Conservation (phyloP, 2,329 filamentous ascomycete genomes). For the Ophiocordyceps camponoti-saundersi region DNA sequence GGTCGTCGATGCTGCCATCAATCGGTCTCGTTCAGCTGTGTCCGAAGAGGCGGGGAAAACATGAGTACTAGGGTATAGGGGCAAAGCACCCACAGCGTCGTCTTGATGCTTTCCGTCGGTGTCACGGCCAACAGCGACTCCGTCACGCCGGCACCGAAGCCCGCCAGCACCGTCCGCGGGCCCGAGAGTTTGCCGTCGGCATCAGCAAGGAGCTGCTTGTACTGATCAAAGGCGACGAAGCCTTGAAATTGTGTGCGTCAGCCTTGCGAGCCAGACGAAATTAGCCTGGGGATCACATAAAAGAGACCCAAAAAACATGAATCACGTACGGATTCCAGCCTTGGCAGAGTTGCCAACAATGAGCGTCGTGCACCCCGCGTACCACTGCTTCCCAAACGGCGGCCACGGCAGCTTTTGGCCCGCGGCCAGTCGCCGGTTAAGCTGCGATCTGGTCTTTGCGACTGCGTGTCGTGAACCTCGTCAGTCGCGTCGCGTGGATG, state of each 20-base stretch:
- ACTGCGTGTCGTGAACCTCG: constrained; percentile 27
- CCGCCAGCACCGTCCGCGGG: constrained; percentile 77
- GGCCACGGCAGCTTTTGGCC: constrained; percentile 88
- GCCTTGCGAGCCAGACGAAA: background rate
- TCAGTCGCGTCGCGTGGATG: background rate
- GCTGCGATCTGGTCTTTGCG: constrained; percentile 86
- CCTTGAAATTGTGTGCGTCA: constrained; percentile 6
- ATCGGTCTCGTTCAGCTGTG: background rate
- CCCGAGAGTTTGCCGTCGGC: constrained; percentile 77
- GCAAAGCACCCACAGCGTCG: constrained; percentile 49
- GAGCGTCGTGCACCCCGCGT: constrained; percentile 90
- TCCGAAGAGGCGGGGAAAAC: background rate
- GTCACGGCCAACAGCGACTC: constrained; percentile 89
- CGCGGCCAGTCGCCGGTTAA: constrained; percentile 69
- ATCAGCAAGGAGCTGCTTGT: constrained; percentile 70
- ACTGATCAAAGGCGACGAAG: constrained; percentile 93
- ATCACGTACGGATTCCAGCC: constrained; percentile 66
- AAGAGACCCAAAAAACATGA: background rate
- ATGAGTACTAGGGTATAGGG: too few species aligned
- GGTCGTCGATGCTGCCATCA: constrained; percentile 68
- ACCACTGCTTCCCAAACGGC: constrained; percentile 87
- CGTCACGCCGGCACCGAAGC: constrained; percentile 87
- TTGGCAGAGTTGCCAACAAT: constrained; percentile 96
- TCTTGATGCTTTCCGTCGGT: constrained; percentile 96
- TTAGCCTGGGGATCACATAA: too few species aligned